These are phyloP conservation scores for Talaromyces verruculosus DNA, from an alignment of 2,329 filamentous ascomycete genomes.

Conservation along the genomic window DNA sequence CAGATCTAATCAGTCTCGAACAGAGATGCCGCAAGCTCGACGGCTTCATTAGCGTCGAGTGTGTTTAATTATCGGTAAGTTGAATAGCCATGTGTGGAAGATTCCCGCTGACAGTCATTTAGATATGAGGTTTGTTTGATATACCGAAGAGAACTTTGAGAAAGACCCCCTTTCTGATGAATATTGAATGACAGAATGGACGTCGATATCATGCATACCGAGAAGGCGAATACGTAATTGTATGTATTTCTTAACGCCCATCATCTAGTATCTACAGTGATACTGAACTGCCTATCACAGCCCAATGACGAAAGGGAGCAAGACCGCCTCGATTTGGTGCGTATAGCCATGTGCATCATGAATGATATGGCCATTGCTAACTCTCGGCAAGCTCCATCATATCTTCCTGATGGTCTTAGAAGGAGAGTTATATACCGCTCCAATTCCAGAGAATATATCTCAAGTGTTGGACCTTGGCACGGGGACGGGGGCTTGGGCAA, in stretches of 20 bases:
- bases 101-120: not conserved
- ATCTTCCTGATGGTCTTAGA: constrained; percentile 24
- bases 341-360: not conserved
- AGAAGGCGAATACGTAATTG: constrained; percentile 16
- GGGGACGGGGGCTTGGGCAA: constrained; percentile 17
- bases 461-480: constrained; percentile 17
- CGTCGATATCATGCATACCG: constrained; percentile 17
- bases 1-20: not conserved
- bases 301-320: constrained; percentile 17
- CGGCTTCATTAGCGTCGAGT: constrained; percentile 5
- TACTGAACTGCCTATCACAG: not conserved
- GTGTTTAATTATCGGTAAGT: constrained; percentile 8
- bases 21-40: constrained; percentile 3
- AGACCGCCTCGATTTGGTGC: constrained; percentile 16
- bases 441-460: constrained; percentile 21
- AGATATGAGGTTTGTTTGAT: constrained; percentile 10
- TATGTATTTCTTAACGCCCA: not conserved
- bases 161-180: not conserved
- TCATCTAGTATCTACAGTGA: not conserved
- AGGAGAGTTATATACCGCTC: constrained; percentile 22
- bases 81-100: not conserved
- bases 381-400: constrained; percentile 25
- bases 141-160: not conserved
- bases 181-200: constrained; percentile 4
- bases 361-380: not conserved